A percentile compares a stretch with the other conserved stretches of the same genome.
Evolutionary conservation across 2,329 filamentous ascomycete species (phyloP).

Genomic region (Cladosporium sp.): DNA sequence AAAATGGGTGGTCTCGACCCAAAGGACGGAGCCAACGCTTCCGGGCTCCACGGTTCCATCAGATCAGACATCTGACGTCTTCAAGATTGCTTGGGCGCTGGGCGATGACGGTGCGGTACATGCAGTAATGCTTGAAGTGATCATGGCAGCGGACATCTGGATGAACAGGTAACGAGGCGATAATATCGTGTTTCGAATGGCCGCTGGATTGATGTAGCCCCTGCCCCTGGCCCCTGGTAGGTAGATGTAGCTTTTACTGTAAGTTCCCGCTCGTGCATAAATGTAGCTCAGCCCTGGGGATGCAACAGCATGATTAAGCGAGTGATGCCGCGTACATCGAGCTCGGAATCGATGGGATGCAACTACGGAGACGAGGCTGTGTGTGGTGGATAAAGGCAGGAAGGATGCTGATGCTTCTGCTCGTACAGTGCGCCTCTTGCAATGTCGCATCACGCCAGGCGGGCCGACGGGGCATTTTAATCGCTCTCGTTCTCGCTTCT

Average conservation of each 20-base stretch:
- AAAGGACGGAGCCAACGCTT: not conserved
- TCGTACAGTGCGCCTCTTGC: not conserved
- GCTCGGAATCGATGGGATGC: not conserved
- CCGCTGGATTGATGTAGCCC: not conserved
- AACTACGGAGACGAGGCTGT: not conserved
- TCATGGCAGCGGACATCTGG: not conserved
- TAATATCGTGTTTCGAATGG: not conserved
- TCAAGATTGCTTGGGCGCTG: not conserved
- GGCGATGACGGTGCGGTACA: not conserved
- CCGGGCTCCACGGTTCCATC: slow-evolving; percentile 3
- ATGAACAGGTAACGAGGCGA: not conserved
- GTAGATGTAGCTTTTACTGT: not conserved
- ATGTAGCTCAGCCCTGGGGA: not conserved
- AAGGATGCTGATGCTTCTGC: not conserved
- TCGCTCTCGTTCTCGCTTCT: not conserved
- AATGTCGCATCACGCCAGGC: not conserved
- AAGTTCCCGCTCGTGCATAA: not conserved
- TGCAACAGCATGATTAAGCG: not conserved
- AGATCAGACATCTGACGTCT: slow-evolving; percentile 2
- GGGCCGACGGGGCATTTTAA: not conserved
- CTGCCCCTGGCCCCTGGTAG: not conserved
- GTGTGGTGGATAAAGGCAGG: not conserved
- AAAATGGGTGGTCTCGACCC: slow-evolving; percentile 6
- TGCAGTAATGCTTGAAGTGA: not conserved
- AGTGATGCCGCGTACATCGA: not conserved